Evolutionary conservation across 805 yeast species (phyloP).

Genomic region (Scheffersomyces spartinae): DNA sequence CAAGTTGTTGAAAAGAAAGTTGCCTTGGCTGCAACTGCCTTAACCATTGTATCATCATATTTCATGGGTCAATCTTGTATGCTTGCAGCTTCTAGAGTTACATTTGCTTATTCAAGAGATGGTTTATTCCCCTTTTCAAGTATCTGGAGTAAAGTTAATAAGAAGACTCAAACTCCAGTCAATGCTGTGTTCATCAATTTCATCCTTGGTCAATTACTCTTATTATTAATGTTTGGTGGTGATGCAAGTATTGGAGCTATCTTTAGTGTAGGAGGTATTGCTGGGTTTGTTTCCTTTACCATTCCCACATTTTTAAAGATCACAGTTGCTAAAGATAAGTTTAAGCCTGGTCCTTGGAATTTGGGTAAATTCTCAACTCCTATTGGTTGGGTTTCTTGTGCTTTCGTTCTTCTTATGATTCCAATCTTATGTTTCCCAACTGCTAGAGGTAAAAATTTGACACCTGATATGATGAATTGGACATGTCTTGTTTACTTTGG

Average conservation of each 20-base stretch:
- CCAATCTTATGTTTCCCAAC: conserved; percentile 51
- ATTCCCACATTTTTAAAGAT: conserved; percentile 50
- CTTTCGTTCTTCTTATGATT: conserved; percentile 43
- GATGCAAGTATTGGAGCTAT: conserved; percentile 58
- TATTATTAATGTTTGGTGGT: conserved; percentile 51
- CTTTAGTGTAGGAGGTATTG: conserved; percentile 63
- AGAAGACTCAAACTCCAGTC: conserved; percentile 47
- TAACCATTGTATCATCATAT: conserved; percentile 32
- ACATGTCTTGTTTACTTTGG: conserved; percentile 52
- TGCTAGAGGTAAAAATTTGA: conserved; percentile 20
- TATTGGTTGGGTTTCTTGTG: conserved; percentile 35
- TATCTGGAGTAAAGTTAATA: conserved; percentile 38
- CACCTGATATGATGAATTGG: conserved; percentile 46
- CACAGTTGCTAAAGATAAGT: conserved; percentile 39
- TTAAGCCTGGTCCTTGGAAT: conserved; percentile 58
- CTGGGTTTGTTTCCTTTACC: conserved; percentile 57
- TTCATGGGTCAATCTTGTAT: conserved; percentile 49
- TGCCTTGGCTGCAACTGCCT: conserved; percentile 30
- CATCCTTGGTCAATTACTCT: conserved; percentile 40
- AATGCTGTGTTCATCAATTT: conserved; percentile 53
- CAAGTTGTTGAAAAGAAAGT: conserved; percentile 34
- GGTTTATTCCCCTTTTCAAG: conserved; percentile 51
- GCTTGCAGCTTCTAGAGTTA: conserved; percentile 57
- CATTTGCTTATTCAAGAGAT: conserved; percentile 59
- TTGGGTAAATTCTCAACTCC: conserved; percentile 43